Percentiles rank a stretch among this genome's conserved stretches.
Evolutionary conservation across 1,139 yeast species (phyloP).

Genomic region (Dujonia santamariae): DNA sequence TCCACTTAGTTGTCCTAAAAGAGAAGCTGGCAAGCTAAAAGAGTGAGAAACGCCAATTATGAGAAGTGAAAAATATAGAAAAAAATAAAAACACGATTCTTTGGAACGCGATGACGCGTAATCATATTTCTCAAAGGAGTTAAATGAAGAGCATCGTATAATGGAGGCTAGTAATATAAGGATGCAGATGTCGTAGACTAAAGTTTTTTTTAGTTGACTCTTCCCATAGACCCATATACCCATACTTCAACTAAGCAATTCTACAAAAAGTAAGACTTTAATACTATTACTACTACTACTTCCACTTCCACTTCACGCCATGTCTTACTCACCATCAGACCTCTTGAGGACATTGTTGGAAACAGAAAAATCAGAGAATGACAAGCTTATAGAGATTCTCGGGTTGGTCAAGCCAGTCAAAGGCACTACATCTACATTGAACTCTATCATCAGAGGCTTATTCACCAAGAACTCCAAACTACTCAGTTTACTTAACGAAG

Average conservation of each 20-base stretch:
- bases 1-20: slow-evolving; percentile 1
- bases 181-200: slow-evolving; percentile 2
- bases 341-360: slow-evolving; percentile 11
- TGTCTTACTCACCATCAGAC: slow-evolving; percentile 6
- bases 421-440: slow-evolving; percentile 23
- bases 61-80: not conserved
- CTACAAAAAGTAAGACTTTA: no score
- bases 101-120: not conserved
- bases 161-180: not conserved
- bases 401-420: slow-evolving; percentile 33
- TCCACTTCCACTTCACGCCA: not conserved
- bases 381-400: slow-evolving; percentile 33
- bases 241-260: no score
- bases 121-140: not conserved
- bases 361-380: slow-evolving; percentile 28
- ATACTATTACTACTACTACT: no score
- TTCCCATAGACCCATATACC: no score
- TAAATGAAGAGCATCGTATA: not conserved
- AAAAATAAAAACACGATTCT: slow-evolving; percentile 3
- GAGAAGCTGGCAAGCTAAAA: not conserved
- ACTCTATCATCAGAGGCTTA: slow-evolving; percentile 39
- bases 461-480: slow-evolving; percentile 39
- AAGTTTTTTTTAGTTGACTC: no score
- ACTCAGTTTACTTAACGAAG: slow-evolving; percentile 21
- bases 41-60: slow-evolving; percentile 2